Conservation (phyloP, 2,329 filamentous ascomycete species). For the Penicillium griseofulvum region DNA sequence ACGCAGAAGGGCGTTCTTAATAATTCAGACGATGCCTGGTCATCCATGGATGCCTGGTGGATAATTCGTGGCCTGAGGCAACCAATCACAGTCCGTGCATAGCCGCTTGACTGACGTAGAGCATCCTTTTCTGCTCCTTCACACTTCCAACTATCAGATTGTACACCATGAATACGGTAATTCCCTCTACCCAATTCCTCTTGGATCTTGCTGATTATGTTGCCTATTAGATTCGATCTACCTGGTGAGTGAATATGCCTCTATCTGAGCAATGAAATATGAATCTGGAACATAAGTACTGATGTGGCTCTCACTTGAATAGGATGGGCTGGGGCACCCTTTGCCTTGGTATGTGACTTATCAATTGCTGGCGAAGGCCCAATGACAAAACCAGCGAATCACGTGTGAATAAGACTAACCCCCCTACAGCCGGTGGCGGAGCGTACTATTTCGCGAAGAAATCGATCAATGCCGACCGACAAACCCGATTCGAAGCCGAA, state of each 20-base stretch:
- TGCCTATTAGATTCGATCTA: slow-evolving; percentile 53
- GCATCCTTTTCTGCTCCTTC: slow-evolving; percentile 11
- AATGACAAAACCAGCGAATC: not conserved
- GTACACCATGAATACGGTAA: slow-evolving; percentile 53
- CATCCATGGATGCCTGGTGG: slow-evolving; percentile 2
- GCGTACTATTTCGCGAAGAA: slow-evolving; percentile 96
- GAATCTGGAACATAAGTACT: slow-evolving; percentile 9
- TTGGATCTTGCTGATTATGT: slow-evolving; percentile 8
- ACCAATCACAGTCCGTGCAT: not conserved
- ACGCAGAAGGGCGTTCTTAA: not conserved
- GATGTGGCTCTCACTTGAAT: slow-evolving; percentile 17
- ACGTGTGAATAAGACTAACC: not conserved
- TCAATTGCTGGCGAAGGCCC: not conserved
- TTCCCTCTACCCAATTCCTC: slow-evolving; percentile 17
- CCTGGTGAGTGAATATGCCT: slow-evolving; percentile 49
- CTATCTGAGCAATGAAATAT: not conserved
- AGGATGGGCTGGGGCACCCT: slow-evolving; percentile 92
- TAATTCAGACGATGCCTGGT: not conserved
- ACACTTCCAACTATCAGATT: not conserved
- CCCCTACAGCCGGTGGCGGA: slow-evolving; percentile 69
- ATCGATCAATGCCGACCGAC: slow-evolving; percentile 87
- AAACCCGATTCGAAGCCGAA: slow-evolving; percentile 66
- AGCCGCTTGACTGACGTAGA: slow-evolving; percentile 21
- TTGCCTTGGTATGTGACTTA: slow-evolving; percentile 66
- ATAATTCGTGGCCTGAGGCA: slow-evolving; percentile 28